Percentiles rank a stretch among this genome's conserved stretches.
Evolutionary conservation across 331 rosid species (phyloP).

Genomic region (Cydonia oblonga): DNA sequence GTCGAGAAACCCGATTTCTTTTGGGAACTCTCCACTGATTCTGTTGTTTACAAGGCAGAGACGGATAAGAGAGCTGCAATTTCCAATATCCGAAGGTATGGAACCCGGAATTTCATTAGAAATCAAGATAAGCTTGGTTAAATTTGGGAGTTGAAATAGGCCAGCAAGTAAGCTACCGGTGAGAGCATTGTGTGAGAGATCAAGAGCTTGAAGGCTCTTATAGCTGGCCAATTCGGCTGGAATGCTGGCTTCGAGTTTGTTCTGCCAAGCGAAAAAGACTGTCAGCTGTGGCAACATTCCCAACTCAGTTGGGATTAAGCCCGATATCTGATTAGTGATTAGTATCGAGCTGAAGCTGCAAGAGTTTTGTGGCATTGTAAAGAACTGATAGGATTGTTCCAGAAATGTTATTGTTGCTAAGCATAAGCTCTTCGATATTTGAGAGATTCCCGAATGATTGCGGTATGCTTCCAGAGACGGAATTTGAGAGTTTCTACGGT

Average conservation of each 20-base stretch:
- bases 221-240: slow-evolving; percentile 53
- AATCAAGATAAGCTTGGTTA: slow-evolving; percentile 65
- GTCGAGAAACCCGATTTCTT: slow-evolving; percentile 46
- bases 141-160: slow-evolving; percentile 56
- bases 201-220: slow-evolving; percentile 54
- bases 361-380: slow-evolving; percentile 45
- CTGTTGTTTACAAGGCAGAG: slow-evolving; percentile 49
- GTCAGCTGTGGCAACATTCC: slow-evolving; percentile 46
- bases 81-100: slow-evolving; percentile 58
- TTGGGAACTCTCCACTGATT: slow-evolving; percentile 61
- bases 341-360: slow-evolving; percentile 65
- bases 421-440: slow-evolving; percentile 68
- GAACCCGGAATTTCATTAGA: slow-evolving; percentile 63
- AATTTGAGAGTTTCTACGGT: slow-evolving; percentile 50
- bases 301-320: slow-evolving; percentile 56
- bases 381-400: slow-evolving; percentile 60
- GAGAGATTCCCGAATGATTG: slow-evolving; percentile 45
- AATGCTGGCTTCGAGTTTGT: slow-evolving; percentile 63
- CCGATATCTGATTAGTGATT: slow-evolving; percentile 68
- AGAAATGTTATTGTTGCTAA: slow-evolving; percentile 64
- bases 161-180: slow-evolving; percentile 53
- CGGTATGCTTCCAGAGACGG: slow-evolving; percentile 62
- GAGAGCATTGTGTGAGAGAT: slow-evolving; percentile 67
- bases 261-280: slow-evolving; percentile 74
- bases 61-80: slow-evolving; percentile 53